phyloP scores from a whole-genome alignment of 371 early-diverging fungal genomes.

The Lichtheimia hyalospora region DNA sequence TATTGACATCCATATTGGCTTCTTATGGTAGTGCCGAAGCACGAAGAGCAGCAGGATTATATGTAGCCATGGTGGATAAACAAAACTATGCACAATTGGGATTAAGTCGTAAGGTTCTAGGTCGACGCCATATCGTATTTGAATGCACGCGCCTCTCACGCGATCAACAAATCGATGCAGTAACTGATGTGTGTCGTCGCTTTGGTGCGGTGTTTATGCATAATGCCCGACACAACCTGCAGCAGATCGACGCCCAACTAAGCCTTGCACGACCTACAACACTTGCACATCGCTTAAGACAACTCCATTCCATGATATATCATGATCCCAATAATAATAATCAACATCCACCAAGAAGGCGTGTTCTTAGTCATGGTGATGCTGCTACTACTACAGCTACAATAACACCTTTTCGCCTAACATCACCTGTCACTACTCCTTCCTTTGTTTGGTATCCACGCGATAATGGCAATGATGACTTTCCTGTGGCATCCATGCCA shows the following conservation, averaged over 20 bases:
- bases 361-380: conserved; percentile 2
- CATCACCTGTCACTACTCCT: conserved; percentile 11
- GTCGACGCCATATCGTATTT: conserved; percentile 24
- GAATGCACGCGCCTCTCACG: conserved; percentile 17
- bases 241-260: conserved; percentile 21
- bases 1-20: conserved; percentile 21
- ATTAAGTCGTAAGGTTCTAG: conserved; percentile 17
- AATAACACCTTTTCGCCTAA: conserved; percentile 9
- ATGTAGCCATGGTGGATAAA: conserved; percentile 23
- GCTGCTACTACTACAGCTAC: not conserved
- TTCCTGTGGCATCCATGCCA: conserved; percentile 17
- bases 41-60: conserved; percentile 4
- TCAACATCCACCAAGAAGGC: not conserved
- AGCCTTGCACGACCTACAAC: conserved; percentile 11
- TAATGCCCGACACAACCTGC: conserved; percentile 29
- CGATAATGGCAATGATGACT: not conserved
- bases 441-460: conserved; percentile 17
- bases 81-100: conserved; percentile 26
- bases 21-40: conserved; percentile 5
- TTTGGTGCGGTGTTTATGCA: conserved; percentile 27
- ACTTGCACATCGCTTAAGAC: conserved; percentile 9
- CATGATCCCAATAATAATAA: not conserved
- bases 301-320: conserved; percentile 14
- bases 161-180: conserved; percentile 19
- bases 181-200: conserved; percentile 20